Conservation (phyloP, 345 rosid genomes). For the Arabidopsis arenosa region DNA sequence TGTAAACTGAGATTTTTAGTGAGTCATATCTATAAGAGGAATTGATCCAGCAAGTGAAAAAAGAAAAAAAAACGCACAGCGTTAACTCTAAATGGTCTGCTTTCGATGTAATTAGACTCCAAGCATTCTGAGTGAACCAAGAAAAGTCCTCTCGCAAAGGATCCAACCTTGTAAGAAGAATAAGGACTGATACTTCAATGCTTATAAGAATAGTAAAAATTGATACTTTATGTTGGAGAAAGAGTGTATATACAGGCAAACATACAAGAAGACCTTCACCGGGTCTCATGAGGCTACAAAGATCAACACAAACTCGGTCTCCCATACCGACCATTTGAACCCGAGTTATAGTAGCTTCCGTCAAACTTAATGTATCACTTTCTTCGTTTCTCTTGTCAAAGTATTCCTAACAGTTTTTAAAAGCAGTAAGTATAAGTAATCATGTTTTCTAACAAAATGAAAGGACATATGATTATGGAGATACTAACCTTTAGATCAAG, state of each 20-base stretch:
- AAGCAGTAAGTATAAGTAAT: constrained; percentile 20
- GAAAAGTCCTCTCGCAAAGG: constrained; percentile 91
- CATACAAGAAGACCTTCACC: constrained; percentile 94
- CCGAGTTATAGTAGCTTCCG: constrained; percentile 62
- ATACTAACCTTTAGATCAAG: constrained; percentile 66
- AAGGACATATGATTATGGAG: constrained; percentile 23
- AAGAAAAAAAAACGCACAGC: constrained; percentile 60
- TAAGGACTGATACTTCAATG: neutral
- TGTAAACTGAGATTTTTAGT: constrained; percentile 31
- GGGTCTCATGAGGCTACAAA: constrained; percentile 89
- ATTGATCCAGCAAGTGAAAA: neutral
- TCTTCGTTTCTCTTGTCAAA: constrained; percentile 78
- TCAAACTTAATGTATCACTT: constrained; percentile 59
- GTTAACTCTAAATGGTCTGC: constrained; percentile 94
- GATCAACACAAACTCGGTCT: constrained; percentile 92
- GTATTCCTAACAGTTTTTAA: constrained; percentile 59
- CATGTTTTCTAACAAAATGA: neutral
- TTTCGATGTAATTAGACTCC: constrained; percentile 81
- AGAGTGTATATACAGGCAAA: constrained; percentile 34
- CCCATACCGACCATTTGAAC: constrained; percentile 81
- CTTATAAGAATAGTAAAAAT: neutral
- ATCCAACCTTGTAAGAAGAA: constrained; percentile 63
- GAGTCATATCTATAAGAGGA: constrained; percentile 2
- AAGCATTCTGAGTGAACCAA: constrained; percentile 91
- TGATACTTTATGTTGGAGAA: constrained; percentile 2